Evolutionary conservation across 306 rosid species (phyloP).

Genomic region (Vachellia collinsii): DNA sequence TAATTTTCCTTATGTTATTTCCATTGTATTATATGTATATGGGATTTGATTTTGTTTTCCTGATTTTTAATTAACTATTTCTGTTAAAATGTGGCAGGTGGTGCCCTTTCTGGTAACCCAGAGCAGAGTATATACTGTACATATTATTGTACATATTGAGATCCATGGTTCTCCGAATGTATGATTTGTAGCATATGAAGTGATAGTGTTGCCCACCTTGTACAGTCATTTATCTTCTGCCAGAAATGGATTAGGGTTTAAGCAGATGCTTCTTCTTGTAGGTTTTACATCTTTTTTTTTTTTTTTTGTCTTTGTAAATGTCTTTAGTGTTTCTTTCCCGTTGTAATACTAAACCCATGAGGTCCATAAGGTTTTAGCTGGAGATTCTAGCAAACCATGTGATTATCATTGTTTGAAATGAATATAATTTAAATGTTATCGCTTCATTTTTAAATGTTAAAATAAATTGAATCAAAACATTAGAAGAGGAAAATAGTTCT

Average conservation of each 20-base stretch:
- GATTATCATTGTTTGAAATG: background rate
- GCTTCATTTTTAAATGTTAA: background rate
- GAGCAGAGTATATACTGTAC: conserved; percentile 45
- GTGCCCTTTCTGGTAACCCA: conserved; percentile 92
- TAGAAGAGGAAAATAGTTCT: background rate
- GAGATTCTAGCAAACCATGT: background rate
- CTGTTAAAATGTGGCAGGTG: conserved; percentile 64
- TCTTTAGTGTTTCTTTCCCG: background rate
- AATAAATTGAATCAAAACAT: background rate
- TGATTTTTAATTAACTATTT: background rate
- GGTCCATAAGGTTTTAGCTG: background rate
- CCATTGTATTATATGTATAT: background rate
- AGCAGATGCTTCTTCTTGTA: too few species aligned
- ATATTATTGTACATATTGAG: conserved; percentile 44
- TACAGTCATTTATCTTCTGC: conserved; percentile 29
- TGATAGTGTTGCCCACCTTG: background rate
- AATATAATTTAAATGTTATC: background rate
- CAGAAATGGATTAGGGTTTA: background rate
- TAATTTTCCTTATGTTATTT: too few species aligned
- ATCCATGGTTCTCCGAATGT: background rate
- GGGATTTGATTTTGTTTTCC: background rate
- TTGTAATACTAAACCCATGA: background rate
- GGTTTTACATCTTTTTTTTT: background rate
- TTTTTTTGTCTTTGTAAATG: conserved; percentile 33
- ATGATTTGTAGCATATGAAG: conserved; percentile 21